Percentiles rank a stretch among this genome's conserved stretches.
phyloP scores from a whole-genome alignment of 345 rosid genomes.

The Bruguiera sexangula region DNA sequence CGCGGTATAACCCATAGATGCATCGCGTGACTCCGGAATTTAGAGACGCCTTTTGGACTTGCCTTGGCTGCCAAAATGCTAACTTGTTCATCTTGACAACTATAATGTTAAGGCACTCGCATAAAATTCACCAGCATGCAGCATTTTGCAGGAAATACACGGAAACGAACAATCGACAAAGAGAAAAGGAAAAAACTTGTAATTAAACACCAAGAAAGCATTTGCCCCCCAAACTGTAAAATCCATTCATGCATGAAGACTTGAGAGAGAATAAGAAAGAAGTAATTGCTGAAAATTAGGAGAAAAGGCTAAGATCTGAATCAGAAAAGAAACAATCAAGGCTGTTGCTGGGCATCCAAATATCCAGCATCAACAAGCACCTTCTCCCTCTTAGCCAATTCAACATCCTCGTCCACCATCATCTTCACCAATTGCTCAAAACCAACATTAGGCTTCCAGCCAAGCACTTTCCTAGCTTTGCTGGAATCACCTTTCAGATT shows the following conservation, averaged over 20 bases:
- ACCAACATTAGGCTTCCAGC: constrained; percentile 79
- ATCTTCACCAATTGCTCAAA: constrained; percentile 82
- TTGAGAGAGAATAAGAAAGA: too few relatives aligned
- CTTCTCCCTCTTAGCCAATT: constrained; percentile 83
- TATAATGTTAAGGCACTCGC: too few relatives aligned
- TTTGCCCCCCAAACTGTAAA: too few relatives aligned
- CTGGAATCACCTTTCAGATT: constrained; percentile 59
- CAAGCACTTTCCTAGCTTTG: constrained; percentile 50
- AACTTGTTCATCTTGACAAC: too few relatives aligned
- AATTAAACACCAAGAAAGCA: neutral
- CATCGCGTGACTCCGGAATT: too few relatives aligned
- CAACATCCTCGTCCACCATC: constrained; percentile 88
- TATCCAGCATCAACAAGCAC: constrained; percentile 91
- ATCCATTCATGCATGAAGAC: too few relatives aligned
- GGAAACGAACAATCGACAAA: neutral
- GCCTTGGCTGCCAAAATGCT: too few relatives aligned
- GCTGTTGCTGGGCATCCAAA: constrained; percentile 85
- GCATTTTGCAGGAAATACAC: too few relatives aligned
- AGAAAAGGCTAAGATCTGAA: neutral
- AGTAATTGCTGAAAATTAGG: too few relatives aligned
- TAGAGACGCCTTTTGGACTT: too few relatives aligned
- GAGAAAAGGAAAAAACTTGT: neutral
- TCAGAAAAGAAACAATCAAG: constrained; percentile 25
- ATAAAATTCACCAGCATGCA: too few relatives aligned
- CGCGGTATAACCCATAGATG: too few relatives aligned